Percentiles rank a stretch among this genome's conserved stretches.
These are phyloP conservation scores for Sugiyamaella xylanicola DNA, from an alignment of 1,139 yeast species.

Conservation along the genomic window DNA sequence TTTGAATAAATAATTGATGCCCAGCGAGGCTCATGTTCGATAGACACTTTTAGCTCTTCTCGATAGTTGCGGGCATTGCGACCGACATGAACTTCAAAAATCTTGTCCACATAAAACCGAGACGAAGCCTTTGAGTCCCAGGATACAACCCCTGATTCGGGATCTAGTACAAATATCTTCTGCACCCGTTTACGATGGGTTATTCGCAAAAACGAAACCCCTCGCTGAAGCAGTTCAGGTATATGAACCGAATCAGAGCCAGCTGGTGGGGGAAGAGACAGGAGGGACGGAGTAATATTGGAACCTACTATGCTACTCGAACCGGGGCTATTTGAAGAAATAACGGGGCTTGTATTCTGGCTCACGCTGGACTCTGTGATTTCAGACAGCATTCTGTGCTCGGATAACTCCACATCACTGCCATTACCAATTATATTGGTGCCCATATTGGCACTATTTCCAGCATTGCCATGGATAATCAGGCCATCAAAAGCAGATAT, in stretches of 20 bases:
- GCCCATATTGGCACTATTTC: no score
- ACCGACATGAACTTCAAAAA: conserved; percentile 66
- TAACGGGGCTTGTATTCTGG: no score
- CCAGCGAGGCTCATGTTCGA: conserved; percentile 72
- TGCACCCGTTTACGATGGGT: conserved; percentile 70
- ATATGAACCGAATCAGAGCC: conserved; percentile 15
- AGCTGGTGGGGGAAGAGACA: not conserved
- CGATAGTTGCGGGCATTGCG: conserved; percentile 77
- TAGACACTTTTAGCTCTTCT: conserved; percentile 75
- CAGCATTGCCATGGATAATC: not conserved
- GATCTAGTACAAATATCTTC: conserved; percentile 51
- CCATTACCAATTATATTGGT: no score
- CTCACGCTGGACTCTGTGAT: no score
- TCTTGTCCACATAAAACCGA: conserved; percentile 66
- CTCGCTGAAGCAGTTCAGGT: conserved; percentile 43
- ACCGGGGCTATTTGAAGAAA: not conserved
- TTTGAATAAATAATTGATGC: conserved; percentile 68
- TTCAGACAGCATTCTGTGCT: no score
- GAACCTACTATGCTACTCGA: conserved; percentile 1
- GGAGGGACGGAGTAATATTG: not conserved
- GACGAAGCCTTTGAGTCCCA: conserved; percentile 57
- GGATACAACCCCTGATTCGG: conserved; percentile 48
- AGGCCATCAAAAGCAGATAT: not conserved
- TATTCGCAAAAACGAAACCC: conserved; percentile 56
- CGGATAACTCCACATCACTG: no score